phyloP scores from a whole-genome alignment of 495 filamentous ascomycete genomes.

The Letharia lupina region DNA sequence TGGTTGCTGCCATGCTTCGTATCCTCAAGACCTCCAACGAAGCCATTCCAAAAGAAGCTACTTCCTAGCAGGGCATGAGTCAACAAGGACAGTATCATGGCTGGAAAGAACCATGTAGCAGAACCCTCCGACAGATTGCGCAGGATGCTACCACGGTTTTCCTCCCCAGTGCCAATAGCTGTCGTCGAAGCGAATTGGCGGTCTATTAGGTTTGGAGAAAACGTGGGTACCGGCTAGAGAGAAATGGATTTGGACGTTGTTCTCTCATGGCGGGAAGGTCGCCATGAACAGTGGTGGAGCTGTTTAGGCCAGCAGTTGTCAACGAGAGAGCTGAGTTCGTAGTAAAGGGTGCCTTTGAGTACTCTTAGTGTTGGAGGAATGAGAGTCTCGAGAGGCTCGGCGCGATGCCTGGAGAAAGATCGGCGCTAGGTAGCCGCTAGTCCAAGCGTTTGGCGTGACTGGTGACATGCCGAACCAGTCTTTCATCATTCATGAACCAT shows the following conservation, averaged over 20 bases:
- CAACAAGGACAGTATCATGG: constrained; percentile 10
- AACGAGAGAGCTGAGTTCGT: background rate
- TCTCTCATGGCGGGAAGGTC: background rate
- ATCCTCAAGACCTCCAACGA: background rate
- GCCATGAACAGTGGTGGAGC: background rate
- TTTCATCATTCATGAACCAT: background rate
- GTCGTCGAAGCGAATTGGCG: background rate
- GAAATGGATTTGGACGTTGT: background rate
- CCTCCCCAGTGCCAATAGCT: background rate
- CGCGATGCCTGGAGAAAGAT: background rate
- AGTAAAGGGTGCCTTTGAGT: background rate
- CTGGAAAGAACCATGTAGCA: constrained; percentile 7
- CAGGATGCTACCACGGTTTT: background rate
- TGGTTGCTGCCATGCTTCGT: constrained; percentile 15
- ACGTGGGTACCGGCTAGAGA: background rate
- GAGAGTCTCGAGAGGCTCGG: too few species aligned
- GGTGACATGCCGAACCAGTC: background rate
- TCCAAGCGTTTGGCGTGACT: background rate
- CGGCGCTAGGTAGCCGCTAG: background rate
- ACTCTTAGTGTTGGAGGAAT: too few species aligned
- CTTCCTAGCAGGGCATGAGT: constrained; percentile 8
- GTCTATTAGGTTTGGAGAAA: background rate
- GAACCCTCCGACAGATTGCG: background rate
- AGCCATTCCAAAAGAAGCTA: constrained; percentile 2
- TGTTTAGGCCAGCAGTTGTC: background rate